A percentile compares a stretch with the other conserved stretches of the same genome.
Conservation (phyloP, 169 alveolate species). For the Plasmodium knowlesi region DNA sequence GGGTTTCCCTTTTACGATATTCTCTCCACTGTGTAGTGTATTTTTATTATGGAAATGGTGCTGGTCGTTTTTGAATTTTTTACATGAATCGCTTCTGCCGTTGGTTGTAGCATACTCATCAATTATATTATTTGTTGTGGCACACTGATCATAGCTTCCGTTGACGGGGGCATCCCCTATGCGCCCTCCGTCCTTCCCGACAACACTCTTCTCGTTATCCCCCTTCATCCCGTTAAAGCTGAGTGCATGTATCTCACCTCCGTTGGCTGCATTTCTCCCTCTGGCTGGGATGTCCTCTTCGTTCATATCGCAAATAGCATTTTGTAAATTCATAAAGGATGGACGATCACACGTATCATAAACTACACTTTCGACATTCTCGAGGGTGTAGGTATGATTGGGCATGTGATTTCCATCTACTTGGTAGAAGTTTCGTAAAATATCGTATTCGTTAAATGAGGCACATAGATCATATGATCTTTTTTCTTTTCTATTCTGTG, state of each 20-base stretch:
- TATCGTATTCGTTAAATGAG: not conserved
- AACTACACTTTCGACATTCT: constrained; percentile 15
- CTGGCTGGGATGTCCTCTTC: not conserved
- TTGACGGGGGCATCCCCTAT: not conserved
- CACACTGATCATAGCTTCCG: not conserved
- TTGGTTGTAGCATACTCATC: not conserved
- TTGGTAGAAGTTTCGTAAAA: not conserved
- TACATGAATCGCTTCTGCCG: not conserved
- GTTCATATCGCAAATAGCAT: not conserved
- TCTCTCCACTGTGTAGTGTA: not conserved
- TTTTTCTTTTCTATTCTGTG: not conserved
- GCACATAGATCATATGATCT: not conserved
- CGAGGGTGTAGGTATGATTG: not conserved
- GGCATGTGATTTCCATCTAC: not conserved
- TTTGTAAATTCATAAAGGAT: not conserved
- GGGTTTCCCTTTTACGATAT: not conserved
- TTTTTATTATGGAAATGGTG: not conserved
- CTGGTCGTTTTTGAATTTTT: not conserved
- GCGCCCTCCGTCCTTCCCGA: not conserved
- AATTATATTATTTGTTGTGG: not conserved
- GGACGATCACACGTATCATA: not conserved
- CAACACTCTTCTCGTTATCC: not conserved
- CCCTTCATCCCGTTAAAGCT: not conserved
- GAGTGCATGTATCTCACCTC: not conserved
- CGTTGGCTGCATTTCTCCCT: not conserved